Conservation (phyloP, 2,329 filamentous ascomycete genomes). For the Penicillium psychrosexuale region DNA sequence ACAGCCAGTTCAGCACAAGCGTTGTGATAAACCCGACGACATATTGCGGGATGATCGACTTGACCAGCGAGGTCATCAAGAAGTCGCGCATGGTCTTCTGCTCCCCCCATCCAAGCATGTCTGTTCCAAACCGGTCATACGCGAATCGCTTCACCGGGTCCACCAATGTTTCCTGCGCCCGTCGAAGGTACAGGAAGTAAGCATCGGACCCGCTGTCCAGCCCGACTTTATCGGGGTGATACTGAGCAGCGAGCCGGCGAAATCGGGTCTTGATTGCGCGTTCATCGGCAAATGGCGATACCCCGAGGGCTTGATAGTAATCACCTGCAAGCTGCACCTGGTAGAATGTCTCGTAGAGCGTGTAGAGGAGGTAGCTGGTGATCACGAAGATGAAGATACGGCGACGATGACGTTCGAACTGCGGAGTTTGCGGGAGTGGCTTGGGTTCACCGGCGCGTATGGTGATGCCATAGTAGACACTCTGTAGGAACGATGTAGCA, state of each 20-base stretch:
- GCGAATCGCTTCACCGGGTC: slow-evolving; percentile 76
- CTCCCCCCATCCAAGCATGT: slow-evolving; percentile 59
- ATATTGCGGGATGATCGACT: slow-evolving; percentile 39
- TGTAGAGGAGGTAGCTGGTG: slow-evolving; percentile 80
- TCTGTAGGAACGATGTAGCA: slow-evolving; percentile 72
- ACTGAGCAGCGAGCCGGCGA: slow-evolving; percentile 65
- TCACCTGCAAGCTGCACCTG: slow-evolving; percentile 67
- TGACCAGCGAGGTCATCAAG: slow-evolving; percentile 62
- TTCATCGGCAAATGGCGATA: slow-evolving; percentile 67
- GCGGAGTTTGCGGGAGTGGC: slow-evolving; percentile 64
- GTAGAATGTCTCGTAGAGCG: slow-evolving; percentile 86
- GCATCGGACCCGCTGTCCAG: slow-evolving; percentile 41
- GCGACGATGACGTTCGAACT: slow-evolving; percentile 70
- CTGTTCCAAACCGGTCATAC: slow-evolving; percentile 83
- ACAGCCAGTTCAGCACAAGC: slow-evolving; percentile 39
- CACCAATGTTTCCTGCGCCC: slow-evolving; percentile 76
- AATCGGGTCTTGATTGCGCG: slow-evolving; percentile 80
- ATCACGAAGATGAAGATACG: slow-evolving; percentile 82
- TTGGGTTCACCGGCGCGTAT: slow-evolving; percentile 86
- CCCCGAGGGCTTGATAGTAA: slow-evolving; percentile 75
- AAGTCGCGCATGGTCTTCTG: slow-evolving; percentile 66
- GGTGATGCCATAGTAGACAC: slow-evolving; percentile 79
- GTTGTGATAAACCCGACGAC: slow-evolving; percentile 36
- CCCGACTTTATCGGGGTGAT: slow-evolving; percentile 79
- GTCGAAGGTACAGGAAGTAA: slow-evolving; percentile 79